Evolutionary conservation across 805 yeast genomes (phyloP).

Genomic region (Wickerhamiella vanderwaltii): DNA sequence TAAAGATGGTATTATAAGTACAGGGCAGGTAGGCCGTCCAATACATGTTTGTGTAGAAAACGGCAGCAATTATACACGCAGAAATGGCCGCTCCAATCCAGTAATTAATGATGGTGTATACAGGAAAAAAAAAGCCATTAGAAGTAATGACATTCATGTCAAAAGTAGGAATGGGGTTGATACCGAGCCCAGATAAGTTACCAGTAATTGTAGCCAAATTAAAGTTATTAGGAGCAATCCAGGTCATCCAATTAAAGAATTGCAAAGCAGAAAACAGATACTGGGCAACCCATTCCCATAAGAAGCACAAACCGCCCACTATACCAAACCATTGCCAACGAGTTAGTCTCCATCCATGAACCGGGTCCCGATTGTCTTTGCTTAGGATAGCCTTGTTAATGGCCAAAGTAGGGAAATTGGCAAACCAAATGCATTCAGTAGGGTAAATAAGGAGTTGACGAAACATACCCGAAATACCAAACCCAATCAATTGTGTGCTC

Average conservation of each 20-base stretch:
- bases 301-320: slow-evolving; percentile 34
- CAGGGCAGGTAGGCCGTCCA: slow-evolving; percentile 32
- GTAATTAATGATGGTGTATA: slow-evolving; percentile 28
- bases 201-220: slow-evolving; percentile 54
- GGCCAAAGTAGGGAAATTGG: slow-evolving; percentile 46
- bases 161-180: slow-evolving; percentile 25
- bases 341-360: slow-evolving; percentile 50
- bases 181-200: slow-evolving; percentile 41
- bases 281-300: slow-evolving; percentile 60
- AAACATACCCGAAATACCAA: slow-evolving; percentile 44
- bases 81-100: slow-evolving; percentile 23
- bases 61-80: slow-evolving; percentile 25
- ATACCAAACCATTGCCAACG: slow-evolving; percentile 40
- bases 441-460: slow-evolving; percentile 39
- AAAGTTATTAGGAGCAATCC: slow-evolving; percentile 46
- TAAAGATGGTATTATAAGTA: slow-evolving; percentile 38
- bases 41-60: slow-evolving; percentile 33
- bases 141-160: slow-evolving; percentile 44
- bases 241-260: slow-evolving; percentile 50
- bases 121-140: slow-evolving; percentile 26
- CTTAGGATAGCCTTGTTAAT: slow-evolving; percentile 34
- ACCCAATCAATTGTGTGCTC: slow-evolving; percentile 44
- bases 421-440: slow-evolving; percentile 31
- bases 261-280: slow-evolving; percentile 51
- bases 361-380: slow-evolving; percentile 23